These are phyloP conservation scores for Cyathus striatus DNA, from an alignment of 768 basidiomycete genomes.

Conservation along the genomic window DNA sequence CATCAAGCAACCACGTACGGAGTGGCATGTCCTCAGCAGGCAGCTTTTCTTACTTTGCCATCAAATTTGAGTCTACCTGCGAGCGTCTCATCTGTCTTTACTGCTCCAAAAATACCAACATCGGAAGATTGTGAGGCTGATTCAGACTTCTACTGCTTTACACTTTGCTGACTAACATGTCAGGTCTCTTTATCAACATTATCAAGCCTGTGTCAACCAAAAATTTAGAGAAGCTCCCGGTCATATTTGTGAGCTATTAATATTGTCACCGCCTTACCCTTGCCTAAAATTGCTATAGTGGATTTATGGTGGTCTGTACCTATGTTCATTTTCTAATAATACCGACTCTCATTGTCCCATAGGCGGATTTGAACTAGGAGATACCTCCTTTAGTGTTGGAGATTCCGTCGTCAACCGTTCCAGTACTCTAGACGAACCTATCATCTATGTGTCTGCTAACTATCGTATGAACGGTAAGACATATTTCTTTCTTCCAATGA, in stretches of 20 bases:
- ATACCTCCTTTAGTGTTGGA: conserved; percentile 14
- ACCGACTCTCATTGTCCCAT: background rate
- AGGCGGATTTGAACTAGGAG: conserved; percentile 30
- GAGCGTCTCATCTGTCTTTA: no score
- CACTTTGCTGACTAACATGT: no score
- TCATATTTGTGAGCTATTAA: conserved; percentile 29
- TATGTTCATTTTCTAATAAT: background rate
- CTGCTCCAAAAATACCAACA: no score
- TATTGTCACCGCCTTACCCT: conserved; percentile 11
- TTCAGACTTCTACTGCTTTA: no score
- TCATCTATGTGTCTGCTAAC: conserved; percentile 31
- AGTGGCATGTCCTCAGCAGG: conserved; percentile 7
- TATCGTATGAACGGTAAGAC: conserved; percentile 29
- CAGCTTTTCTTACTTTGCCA: no score
- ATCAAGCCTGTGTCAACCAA: conserved; percentile 22
- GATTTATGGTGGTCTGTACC: conserved; percentile 20
- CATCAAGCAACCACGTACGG: conserved; percentile 7
- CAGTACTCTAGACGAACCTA: conserved; percentile 21
- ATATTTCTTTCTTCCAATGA: background rate
- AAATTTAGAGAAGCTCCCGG: conserved; percentile 26
- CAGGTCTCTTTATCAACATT: conserved; percentile 40
- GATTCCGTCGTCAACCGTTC: conserved; percentile 23
- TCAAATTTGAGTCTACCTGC: no score
- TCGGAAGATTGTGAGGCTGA: no score
- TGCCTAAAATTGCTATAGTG: conserved; percentile 15